Evolutionary conservation across 2,329 filamentous ascomycete genomes (phyloP).

Genomic region (Calycina marina): DNA sequence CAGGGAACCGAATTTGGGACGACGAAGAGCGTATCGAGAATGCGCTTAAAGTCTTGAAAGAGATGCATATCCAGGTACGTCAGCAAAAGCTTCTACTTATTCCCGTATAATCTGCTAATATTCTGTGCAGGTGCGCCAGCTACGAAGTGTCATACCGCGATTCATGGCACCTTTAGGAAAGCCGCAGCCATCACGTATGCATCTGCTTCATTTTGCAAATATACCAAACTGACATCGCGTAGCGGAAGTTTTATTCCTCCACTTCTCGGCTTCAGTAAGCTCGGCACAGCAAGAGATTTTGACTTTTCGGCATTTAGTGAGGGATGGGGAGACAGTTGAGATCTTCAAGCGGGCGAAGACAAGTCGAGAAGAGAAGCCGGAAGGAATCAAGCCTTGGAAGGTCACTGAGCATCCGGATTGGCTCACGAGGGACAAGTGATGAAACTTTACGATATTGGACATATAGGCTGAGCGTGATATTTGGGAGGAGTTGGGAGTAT

Average conservation of each 20-base stretch:
- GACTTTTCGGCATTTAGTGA: constrained; percentile 23
- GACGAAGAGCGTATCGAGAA: constrained; percentile 21
- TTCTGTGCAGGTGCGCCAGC: constrained; percentile 27
- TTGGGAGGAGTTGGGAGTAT: too few relatives aligned
- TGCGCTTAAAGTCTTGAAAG: constrained; percentile 20
- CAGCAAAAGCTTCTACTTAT: too few relatives aligned
- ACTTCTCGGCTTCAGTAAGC: constrained; percentile 33
- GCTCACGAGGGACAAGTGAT: constrained; percentile 24
- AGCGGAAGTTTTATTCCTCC: constrained; percentile 36
- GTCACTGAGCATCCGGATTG: constrained; percentile 45
- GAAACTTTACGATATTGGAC: too few relatives aligned
- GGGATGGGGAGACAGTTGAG: constrained; percentile 20
- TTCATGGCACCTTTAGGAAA: constrained; percentile 36
- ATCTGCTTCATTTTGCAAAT: neutral
- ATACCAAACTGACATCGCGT: constrained; percentile 3
- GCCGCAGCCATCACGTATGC: constrained; percentile 36
- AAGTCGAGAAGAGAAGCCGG: constrained; percentile 38
- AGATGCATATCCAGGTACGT: constrained; percentile 24
- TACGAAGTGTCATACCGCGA: constrained; percentile 34
- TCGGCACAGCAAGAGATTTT: constrained; percentile 35
- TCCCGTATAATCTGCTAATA: neutral
- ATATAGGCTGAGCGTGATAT: too few relatives aligned
- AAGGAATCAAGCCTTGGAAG: constrained; percentile 43
- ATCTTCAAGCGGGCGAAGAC: constrained; percentile 37
- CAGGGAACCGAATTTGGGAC: too few relatives aligned